Evolutionary conservation across 2,329 filamentous ascomycete genomes (phyloP), one percentile per base, ranked within the genome.

Genomic region (Aspergillus alliaceus): DNA sequence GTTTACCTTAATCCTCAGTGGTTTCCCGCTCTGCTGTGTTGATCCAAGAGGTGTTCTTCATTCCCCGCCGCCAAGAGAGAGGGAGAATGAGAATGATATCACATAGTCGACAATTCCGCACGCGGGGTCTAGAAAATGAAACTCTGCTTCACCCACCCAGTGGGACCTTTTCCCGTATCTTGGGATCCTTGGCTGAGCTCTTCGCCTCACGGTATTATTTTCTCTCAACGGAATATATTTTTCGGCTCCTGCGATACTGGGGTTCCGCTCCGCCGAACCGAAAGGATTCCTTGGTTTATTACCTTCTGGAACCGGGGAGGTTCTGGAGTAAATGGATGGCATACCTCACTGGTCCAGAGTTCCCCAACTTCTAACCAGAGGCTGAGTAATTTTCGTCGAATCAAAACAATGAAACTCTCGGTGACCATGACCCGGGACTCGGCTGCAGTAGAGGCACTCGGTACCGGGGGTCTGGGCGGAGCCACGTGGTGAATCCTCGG

Each of bases 191-290:
- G 25, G 44, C n/a, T 15, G 27, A 12, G 12, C n/a, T 20, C 25
- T 20, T 32, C 27, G 29, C 25, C 44, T 32, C n/a, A n/a, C 44
- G 12, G 29, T 31, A 47, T 29, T 29, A n/a, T n/a, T 15, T 27
- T 20, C 24, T 8, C 29, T 18, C 15, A 27, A 29, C 39, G 6
- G n/a, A 42, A 25, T 42, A n/a, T 5, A 42, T 39, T 32, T 20
- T 32, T 47, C 44, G 27, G 27, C 29, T 32, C 14, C 15, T 11
- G 15, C 7, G 12, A 20, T 27, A 3, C 15, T 31, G 25, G 44
- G 2, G 42, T 53, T 53, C 51, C 51, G 51, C 51, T 53, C 51
- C 39, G 51, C 51, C 51, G 51, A 53, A 53, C 51, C 51, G 51
- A 53, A 39, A 37, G 6, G 42, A 32, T 53, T 31, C 24, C 22